Evolutionary conservation across 352 stramenopile genomes (phyloP), one percentile per base, ranked within the genome.

Genomic region (Plasmopara halstedii): DNA sequence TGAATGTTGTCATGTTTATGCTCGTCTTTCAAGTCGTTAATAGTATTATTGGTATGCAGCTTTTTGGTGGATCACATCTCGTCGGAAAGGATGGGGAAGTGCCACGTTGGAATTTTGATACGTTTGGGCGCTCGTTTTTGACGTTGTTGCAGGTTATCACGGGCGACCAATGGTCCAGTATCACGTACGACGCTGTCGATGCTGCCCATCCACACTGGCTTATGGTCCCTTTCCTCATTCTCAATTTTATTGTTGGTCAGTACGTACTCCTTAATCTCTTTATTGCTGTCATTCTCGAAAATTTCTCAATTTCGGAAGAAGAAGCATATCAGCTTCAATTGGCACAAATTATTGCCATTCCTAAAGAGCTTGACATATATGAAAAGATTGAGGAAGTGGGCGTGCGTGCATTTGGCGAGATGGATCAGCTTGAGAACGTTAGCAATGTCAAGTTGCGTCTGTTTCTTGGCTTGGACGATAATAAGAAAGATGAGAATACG

Each of bases 211-310:
- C 70, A 5, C 73, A 88, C 51, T 67, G 56, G 63, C 51, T 88
- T 38, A 76, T 88, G 49, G 72, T 86, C 11, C 77, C 77, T 2
- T 88, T 85, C 23, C 74, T 88, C 23, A 68, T 85, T 36, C 31
- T 85, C 42, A 81, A 76, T 46, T 88, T 88, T 53, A 83, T 88
- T 32, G 27, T 86, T 0, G 77, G 77, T 1, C 74, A 88, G 50
- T 85, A 88, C 54, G 75, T 90, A 41, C 54, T 90, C 20, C 60
- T 90, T 8, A 90, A 90, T 37, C 58, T 90, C 6, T 90, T 90
- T 43, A 88, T 90, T 35, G 78, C 78, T 34, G 78, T 88, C 36
- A 90, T 88, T 46, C 65, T 90, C 29, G 78, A 90, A 15, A 90
- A 90, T 38, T 90, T 90, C 46, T 69, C 73, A 10, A 83, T 89